Percentiles rank a stretch among this genome's conserved stretches.
Evolutionary conservation across 2,329 filamentous ascomycete species (phyloP).

Genomic region (Xylaria sp.): DNA sequence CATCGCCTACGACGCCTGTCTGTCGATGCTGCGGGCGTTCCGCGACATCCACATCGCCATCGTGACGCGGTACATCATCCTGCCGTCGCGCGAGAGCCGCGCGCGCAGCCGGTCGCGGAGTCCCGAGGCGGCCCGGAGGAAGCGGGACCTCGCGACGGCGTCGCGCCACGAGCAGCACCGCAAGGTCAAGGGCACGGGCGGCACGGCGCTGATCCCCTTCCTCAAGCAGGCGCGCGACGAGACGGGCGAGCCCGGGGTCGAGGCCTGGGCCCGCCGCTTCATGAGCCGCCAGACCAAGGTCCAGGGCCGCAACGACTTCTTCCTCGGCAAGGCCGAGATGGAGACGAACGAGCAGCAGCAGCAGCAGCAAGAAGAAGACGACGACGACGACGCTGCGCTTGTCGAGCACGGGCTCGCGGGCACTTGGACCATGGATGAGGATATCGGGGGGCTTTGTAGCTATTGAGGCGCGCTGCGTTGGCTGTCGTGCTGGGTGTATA

Average conservation of each 20-base stretch:
- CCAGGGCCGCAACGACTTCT: slow-evolving; percentile 59
- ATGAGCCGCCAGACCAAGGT: slow-evolving; percentile 56
- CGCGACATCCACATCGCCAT: slow-evolving; percentile 96
- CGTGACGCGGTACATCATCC: slow-evolving; percentile 92
- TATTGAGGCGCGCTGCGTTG: slow-evolving; percentile 44
- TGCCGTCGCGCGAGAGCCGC: slow-evolving; percentile 77
- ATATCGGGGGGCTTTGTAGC: slow-evolving; percentile 65
- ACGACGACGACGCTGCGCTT: slow-evolving; percentile 37
- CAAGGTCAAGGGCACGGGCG: slow-evolving; percentile 85
- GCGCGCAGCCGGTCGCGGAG: slow-evolving; percentile 64
- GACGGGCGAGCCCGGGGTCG: slow-evolving; percentile 87
- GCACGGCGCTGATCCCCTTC: slow-evolving; percentile 92
- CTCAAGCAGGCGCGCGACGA: slow-evolving; percentile 96
- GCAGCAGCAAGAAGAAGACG: too few relatives aligned
- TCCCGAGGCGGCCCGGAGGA: slow-evolving; percentile 52
- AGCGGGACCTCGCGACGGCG: slow-evolving; percentile 64
- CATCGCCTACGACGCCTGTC: slow-evolving; percentile 86
- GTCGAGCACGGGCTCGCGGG: slow-evolving; percentile 69
- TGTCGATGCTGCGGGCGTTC: slow-evolving; percentile 68
- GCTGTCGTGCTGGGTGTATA: too few relatives aligned
- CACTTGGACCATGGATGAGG: slow-evolving; percentile 86
- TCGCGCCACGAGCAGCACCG: slow-evolving; percentile 52
- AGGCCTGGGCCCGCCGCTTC: slow-evolving; percentile 61
- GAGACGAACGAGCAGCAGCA: slow-evolving; percentile 36
- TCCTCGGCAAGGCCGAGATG: slow-evolving; percentile 57